Evolutionary conservation across 2,329 filamentous ascomycete species (phyloP).

Genomic region (Knufia fluminis): DNA sequence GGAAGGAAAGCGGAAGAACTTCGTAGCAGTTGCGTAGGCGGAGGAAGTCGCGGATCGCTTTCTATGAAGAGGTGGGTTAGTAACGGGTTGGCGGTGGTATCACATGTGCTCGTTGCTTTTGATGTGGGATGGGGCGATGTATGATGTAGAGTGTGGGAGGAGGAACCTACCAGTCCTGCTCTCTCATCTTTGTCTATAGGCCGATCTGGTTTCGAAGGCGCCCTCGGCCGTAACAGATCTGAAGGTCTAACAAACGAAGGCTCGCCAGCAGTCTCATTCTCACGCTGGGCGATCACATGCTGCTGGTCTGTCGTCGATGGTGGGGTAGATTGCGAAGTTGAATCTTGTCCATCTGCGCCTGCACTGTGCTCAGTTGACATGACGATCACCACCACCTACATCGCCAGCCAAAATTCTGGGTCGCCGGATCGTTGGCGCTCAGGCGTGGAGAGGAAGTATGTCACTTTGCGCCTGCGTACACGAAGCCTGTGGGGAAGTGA

Average conservation of each 20-base stretch:
- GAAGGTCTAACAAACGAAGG: slow-evolving; percentile 39
- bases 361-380: slow-evolving; percentile 9
- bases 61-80: slow-evolving; percentile 41
- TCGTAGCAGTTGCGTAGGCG: slow-evolving; percentile 96
- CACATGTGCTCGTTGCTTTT: too few relatives aligned
- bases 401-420: slow-evolving; percentile 1
- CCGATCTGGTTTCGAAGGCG: slow-evolving; percentile 33
- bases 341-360: background rate
- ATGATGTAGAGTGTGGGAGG: slow-evolving; percentile 9
- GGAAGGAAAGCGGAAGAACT: slow-evolving; percentile 89
- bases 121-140: background rate
- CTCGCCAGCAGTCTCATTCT: slow-evolving; percentile 22
- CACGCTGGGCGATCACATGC: background rate
- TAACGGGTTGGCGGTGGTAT: background rate
- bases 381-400: slow-evolving; percentile 6
- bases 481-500: slow-evolving; percentile 4
- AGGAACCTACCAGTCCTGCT: slow-evolving; percentile 37
- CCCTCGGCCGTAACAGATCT: slow-evolving; percentile 37
- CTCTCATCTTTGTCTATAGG: slow-evolving; percentile 42
- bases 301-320: background rate
- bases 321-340: background rate
- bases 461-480: background rate
- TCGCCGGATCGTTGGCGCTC: background rate
- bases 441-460: background rate
- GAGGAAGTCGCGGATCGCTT: slow-evolving; percentile 88